Conservation (phyloP, 208 protist genomes). For the Wallacemonas sp. region DNA sequence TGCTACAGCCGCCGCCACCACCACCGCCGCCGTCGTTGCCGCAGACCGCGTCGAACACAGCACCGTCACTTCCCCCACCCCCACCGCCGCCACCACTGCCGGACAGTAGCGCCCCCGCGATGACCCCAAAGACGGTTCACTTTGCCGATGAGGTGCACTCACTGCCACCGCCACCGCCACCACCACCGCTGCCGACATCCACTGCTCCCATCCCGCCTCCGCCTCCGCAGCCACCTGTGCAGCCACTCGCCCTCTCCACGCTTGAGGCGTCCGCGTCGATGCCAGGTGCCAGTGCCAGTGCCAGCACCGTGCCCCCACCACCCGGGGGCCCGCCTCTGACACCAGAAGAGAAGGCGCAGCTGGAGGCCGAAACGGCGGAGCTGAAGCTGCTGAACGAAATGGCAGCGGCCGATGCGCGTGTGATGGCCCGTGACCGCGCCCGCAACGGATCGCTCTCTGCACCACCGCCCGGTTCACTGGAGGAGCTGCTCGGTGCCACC, state of each 20-base stretch:
- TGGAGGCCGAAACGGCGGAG: slow-evolving; percentile 11
- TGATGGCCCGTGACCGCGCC: neutral
- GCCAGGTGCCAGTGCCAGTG: too few relatives aligned
- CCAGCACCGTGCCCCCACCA: neutral
- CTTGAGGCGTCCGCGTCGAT: too few relatives aligned
- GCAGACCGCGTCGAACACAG: neutral
- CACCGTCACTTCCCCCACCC: neutral
- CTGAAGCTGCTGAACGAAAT: slow-evolving; percentile 20
- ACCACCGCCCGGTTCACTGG: neutral
- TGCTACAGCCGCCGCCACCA: too few relatives aligned
- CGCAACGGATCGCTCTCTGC: neutral
- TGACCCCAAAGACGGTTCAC: slow-evolving; percentile 7
- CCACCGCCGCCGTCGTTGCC: too few relatives aligned
- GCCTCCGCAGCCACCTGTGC: too few relatives aligned
- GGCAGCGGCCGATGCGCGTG: slow-evolving; percentile 11
- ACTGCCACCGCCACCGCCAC: slow-evolving; percentile 9
- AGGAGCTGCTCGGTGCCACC: slow-evolving; percentile 1
- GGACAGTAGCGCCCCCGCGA: neutral
- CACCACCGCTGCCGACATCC: neutral
- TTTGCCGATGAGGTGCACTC: neutral
- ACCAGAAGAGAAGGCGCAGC: slow-evolving; percentile 11
- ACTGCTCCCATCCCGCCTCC: neutral
- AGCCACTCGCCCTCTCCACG: too few relatives aligned
- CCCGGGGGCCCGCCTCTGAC: neutral
- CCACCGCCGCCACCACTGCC: neutral